Evolutionary conservation across 306 rosid genomes (phyloP).

Genomic region (Malus fusca): DNA sequence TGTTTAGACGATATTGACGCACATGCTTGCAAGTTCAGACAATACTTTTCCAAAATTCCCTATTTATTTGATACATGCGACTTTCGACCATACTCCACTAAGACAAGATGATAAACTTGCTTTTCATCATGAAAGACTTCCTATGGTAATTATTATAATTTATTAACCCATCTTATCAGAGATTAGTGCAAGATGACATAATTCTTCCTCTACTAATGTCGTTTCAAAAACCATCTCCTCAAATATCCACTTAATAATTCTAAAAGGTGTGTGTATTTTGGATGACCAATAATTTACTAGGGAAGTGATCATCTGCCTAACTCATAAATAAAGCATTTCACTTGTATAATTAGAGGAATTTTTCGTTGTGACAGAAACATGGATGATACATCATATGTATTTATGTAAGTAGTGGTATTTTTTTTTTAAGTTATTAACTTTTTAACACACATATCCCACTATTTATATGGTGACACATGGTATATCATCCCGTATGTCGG

Average conservation of each 20-base stretch:
- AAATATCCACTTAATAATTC: background rate
- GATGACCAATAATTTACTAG: constrained; percentile 1
- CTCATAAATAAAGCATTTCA: background rate
- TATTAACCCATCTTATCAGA: background rate
- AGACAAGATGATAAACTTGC: background rate
- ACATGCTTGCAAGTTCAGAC: no score
- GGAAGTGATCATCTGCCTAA: constrained; percentile 1
- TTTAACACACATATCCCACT: no score
- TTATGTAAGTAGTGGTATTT: no score
- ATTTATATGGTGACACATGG: no score
- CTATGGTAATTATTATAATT: background rate
- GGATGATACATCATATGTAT: no score
- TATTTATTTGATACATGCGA: background rate
- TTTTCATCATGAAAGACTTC: background rate
- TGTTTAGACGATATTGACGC: no score
- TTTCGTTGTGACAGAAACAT: no score
- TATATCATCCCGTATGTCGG: no score
- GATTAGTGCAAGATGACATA: constrained; percentile 7
- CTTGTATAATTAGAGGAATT: background rate
- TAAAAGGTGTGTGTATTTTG: background rate
- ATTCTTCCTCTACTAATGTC: background rate
- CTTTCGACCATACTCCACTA: constrained; percentile 1
- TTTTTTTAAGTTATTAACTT: no score
- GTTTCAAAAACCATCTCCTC: background rate
- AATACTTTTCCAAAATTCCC: no score